A percentile compares a stretch with the other conserved stretches of the same genome.
These are phyloP conservation scores for Fusarium sp. DNA, from an alignment of 2,329 filamentous ascomycete genomes.

Conservation along the genomic window DNA sequence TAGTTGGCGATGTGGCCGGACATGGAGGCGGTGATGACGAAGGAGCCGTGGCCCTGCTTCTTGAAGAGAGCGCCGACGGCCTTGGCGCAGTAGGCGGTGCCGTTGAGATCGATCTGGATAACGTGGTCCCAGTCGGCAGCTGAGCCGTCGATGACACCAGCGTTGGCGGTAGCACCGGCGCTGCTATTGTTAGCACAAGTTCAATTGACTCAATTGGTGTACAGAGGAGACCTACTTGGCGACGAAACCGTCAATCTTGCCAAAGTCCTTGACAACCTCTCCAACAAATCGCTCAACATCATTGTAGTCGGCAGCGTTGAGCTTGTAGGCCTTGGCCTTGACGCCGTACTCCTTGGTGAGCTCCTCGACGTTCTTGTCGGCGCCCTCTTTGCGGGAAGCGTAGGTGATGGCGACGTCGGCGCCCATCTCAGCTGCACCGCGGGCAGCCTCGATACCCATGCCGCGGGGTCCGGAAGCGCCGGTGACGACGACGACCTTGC, in stretches of 20 bases:
- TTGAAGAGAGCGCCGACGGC: constrained; percentile 74
- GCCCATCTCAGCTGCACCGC: constrained; percentile 77
- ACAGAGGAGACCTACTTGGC: constrained; percentile 70
- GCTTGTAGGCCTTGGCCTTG: constrained; percentile 71
- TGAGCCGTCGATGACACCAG: constrained; percentile 74
- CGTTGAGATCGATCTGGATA: constrained; percentile 73
- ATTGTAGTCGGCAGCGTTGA: constrained; percentile 66
- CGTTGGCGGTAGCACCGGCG: constrained; percentile 76
- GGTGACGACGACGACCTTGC: constrained; percentile 77
- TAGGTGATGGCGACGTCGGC: constrained; percentile 79
- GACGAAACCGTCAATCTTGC: constrained; percentile 78
- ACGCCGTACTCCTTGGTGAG: constrained; percentile 75
- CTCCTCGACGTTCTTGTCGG: constrained; percentile 73
- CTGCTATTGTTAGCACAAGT: constrained; percentile 21
- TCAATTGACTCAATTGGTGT: neutral
- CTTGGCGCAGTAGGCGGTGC: constrained; percentile 75
- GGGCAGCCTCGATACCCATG: constrained; percentile 76
- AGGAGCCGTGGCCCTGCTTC: constrained; percentile 71
- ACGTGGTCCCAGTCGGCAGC: constrained; percentile 75
- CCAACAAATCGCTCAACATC: constrained; percentile 65
- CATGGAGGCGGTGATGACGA: constrained; percentile 78
- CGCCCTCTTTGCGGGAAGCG: constrained; percentile 75
- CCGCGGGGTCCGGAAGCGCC: constrained; percentile 77
- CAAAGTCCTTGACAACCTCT: constrained; percentile 79
- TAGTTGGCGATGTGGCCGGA: constrained; percentile 77